A percentile compares a stretch with the other conserved stretches of the same genome.
These are phyloP conservation scores for Sonneratia alba DNA, from an alignment of 345 rosid species.

Conservation along the genomic window DNA sequence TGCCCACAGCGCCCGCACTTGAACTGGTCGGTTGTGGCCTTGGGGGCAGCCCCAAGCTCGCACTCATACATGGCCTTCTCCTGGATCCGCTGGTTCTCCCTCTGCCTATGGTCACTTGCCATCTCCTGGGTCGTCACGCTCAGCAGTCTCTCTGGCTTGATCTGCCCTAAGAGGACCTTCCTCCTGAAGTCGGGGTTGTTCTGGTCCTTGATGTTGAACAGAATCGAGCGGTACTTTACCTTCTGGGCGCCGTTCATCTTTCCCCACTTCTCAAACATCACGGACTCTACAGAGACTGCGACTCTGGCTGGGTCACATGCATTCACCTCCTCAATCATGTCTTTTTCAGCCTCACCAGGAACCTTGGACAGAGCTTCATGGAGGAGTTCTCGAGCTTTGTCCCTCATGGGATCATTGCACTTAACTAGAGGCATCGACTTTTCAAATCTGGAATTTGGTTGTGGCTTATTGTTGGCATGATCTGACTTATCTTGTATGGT, in stretches of 20 bases:
- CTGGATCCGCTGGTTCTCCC: conserved; percentile 27
- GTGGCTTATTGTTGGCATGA: not conserved
- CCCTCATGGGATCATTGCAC: conserved; percentile 33
- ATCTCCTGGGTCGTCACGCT: conserved; percentile 37
- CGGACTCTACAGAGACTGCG: conserved; percentile 34
- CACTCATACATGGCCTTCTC: conserved; percentile 32
- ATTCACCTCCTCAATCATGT: conserved; percentile 18
- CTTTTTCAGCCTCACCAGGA: conserved; percentile 27
- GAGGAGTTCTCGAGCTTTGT: conserved; percentile 33
- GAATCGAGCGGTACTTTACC: conserved; percentile 31
- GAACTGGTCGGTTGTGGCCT: conserved; percentile 47
- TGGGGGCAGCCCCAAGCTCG: conserved; percentile 17
- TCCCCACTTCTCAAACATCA: conserved; percentile 35
- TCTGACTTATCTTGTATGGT: conserved; percentile 3
- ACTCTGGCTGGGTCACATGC: conserved; percentile 28
- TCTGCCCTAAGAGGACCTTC: conserved; percentile 35
- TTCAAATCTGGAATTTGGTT: conserved; percentile 12
- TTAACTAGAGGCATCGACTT: conserved; percentile 20
- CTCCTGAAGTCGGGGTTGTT: conserved; percentile 48
- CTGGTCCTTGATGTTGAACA: conserved; percentile 47
- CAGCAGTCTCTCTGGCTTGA: conserved; percentile 29
- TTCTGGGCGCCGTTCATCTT: conserved; percentile 28
- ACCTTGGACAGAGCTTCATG: conserved; percentile 36
- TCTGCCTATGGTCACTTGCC: conserved; percentile 40
- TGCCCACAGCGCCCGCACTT: conserved; percentile 39